phyloP scores from a whole-genome alignment of 2,329 filamentous ascomycete genomes.

The Pseudocercospora musae region DNA sequence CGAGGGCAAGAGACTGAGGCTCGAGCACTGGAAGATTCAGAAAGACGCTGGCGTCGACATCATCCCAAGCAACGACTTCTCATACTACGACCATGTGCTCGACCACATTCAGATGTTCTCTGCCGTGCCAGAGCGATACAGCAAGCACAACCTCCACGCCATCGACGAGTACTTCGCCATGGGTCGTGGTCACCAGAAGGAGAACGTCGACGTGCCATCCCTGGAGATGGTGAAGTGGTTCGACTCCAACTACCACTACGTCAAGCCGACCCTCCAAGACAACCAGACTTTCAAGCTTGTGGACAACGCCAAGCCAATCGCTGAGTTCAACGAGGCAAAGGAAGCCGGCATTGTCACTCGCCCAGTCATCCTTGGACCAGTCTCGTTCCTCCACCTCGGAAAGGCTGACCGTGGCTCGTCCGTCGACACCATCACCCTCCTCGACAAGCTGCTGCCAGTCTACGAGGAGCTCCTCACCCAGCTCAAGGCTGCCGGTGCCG shows the following conservation, averaged over 20 bases:
- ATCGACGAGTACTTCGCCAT: constrained; percentile 99
- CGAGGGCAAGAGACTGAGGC: constrained; percentile 94
- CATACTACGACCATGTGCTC: constrained; percentile 96
- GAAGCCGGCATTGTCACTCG: constrained; percentile 89
- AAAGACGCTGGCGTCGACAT: constrained; percentile 95
- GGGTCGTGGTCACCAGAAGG: constrained; percentile 97
- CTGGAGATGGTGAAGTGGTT: constrained; percentile 99
- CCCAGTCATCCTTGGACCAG: constrained; percentile 90
- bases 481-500: constrained; percentile 93
- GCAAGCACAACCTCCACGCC: constrained; percentile 78
- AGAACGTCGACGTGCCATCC: constrained; percentile 82
- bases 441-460: constrained; percentile 88
- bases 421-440: constrained; percentile 88
- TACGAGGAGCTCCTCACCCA: constrained; percentile 90
- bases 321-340: constrained; percentile 96
- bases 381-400: constrained; percentile 94
- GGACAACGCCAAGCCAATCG: constrained; percentile 85
- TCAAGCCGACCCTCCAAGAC: constrained; percentile 97
- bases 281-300: constrained; percentile 92
- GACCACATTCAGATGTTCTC: constrained; percentile 98
- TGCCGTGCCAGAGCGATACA: constrained; percentile 89
- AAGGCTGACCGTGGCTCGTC: constrained; percentile 96
- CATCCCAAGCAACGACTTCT: constrained; percentile 99
- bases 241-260: constrained; percentile 99
- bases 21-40: constrained; percentile 99